Conservation (phyloP, 306 rosid genomes). For the Myrica gale region DNA sequence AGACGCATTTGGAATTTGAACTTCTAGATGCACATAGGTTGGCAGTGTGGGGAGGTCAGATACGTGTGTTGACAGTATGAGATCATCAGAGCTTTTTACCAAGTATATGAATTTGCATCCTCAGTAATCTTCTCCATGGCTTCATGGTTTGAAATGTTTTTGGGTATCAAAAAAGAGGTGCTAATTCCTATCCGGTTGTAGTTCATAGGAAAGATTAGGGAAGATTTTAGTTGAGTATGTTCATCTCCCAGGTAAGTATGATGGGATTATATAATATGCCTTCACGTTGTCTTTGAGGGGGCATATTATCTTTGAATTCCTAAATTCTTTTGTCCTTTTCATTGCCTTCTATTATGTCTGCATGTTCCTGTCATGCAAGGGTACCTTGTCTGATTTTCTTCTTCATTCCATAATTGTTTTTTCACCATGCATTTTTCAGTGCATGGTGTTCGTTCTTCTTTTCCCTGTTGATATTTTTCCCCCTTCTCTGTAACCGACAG, state of each 20-base stretch:
- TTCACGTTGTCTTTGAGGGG: not conserved
- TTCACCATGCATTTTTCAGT: not conserved
- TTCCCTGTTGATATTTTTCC: not conserved
- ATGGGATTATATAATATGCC: not conserved
- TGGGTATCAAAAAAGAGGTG: not conserved
- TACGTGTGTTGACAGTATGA: not conserved
- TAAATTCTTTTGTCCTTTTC: not conserved
- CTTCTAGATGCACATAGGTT: not conserved
- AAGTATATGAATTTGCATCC: not conserved
- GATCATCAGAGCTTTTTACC: not conserved
- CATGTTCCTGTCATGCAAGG: not conserved
- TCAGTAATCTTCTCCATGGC: not conserved
- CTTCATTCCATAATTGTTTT: not conserved
- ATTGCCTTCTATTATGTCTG: not conserved
- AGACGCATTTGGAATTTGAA: not conserved
- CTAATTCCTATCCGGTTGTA: not conserved
- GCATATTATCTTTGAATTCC: not conserved
- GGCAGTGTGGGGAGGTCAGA: not conserved
- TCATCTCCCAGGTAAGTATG: not conserved
- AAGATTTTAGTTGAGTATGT: not conserved
- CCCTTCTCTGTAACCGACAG: conserved; percentile 16
- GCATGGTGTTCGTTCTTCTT: not conserved
- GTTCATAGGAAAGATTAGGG: not conserved
- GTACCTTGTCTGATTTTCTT: not conserved
- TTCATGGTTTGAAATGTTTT: not conserved